These are phyloP conservation scores for Melocanna baccifera DNA, from an alignment of 176 grass and related monocot species.

Conservation along the genomic window DNA sequence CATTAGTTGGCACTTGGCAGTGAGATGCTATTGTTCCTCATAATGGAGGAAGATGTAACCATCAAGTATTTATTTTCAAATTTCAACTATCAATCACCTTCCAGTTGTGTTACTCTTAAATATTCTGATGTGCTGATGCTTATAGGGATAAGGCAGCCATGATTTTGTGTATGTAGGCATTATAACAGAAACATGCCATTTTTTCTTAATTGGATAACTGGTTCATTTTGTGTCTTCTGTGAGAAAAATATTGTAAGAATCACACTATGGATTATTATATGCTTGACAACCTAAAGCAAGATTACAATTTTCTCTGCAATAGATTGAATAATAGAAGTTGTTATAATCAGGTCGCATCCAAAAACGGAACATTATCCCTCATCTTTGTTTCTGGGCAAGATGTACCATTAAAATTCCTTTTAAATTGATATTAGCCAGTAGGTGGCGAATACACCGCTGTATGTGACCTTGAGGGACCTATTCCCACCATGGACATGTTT, in stretches of 20 bases:
- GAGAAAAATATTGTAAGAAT: not conserved
- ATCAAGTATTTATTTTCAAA: constrained; percentile 26
- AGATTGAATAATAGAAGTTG: not conserved
- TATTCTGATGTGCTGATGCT: not conserved
- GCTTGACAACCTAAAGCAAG: not conserved
- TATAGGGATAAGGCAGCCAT: not conserved
- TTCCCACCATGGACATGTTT: not conserved
- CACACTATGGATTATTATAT: not conserved
- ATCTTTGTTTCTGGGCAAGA: not conserved
- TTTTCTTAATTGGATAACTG: not conserved
- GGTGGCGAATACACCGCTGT: not conserved
- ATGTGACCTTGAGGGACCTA: not conserved
- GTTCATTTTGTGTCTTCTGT: constrained; percentile 7
- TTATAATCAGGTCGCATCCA: not conserved
- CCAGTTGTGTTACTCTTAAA: not conserved
- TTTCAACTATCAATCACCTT: constrained; percentile 19
- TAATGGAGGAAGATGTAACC: constrained; percentile 28
- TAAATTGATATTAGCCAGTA: not conserved
- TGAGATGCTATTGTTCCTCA: constrained; percentile 31
- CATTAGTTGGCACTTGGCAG: constrained; percentile 37
- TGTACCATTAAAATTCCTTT: not conserved
- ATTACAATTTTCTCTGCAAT: not conserved
- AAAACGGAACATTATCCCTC: not conserved
- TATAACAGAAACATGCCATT: not conserved
- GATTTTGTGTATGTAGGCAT: not conserved